Conservation (phyloP, 176 grass and related monocot genomes). For the Cenchrus americanus region DNA sequence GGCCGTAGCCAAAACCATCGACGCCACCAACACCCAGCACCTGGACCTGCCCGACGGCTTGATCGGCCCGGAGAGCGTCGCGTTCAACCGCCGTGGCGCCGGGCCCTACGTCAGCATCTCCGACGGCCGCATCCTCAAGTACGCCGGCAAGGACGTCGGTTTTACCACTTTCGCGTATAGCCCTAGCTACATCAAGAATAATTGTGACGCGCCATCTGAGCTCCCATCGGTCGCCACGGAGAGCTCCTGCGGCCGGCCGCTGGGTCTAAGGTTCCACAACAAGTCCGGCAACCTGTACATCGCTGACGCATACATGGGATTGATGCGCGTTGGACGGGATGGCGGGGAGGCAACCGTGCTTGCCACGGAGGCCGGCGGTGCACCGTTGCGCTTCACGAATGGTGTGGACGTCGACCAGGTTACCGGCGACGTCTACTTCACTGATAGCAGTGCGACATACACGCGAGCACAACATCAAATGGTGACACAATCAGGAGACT, state of each 20-base stretch:
- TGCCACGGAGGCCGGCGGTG: not conserved
- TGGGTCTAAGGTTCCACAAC: not conserved
- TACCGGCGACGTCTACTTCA: not conserved
- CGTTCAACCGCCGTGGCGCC: conserved; percentile 25
- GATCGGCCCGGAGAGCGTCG: conserved; percentile 41
- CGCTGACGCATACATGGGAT: too few relatives aligned
- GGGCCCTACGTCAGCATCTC: conserved; percentile 48
- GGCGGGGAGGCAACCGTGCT: not conserved
- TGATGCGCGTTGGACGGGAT: too few relatives aligned
- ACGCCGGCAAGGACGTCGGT: not conserved
- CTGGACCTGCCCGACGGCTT: not conserved
- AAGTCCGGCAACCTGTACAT: not conserved
- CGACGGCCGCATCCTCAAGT: conserved; percentile 39
- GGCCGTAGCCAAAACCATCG: not conserved
- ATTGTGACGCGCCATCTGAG: not conserved
- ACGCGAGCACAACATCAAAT: not conserved
- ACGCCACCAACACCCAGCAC: not conserved
- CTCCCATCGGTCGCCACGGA: not conserved
- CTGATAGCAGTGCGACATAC: not conserved
- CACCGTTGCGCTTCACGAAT: not conserved
- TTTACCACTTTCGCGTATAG: not conserved
- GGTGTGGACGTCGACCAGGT: not conserved
- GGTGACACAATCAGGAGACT: not conserved
- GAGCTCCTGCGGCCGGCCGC: not conserved
- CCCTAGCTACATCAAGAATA: not conserved